Evolutionary conservation across 169 alveolate genomes (phyloP).

Genomic region (Plasmodium blacklocki): DNA sequence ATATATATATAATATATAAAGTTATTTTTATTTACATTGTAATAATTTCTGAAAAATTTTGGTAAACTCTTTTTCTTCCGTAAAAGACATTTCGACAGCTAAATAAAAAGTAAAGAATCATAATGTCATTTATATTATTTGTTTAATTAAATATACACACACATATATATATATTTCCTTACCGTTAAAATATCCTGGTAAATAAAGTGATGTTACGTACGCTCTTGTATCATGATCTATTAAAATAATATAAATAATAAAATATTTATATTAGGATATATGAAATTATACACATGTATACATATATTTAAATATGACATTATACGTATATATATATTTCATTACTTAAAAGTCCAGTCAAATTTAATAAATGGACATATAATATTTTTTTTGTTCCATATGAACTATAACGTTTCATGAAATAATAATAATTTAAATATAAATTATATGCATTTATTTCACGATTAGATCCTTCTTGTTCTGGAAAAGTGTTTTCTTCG

Average conservation of each 20-base stretch:
- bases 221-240: slow-evolving; percentile 30
- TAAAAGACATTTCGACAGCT: slow-evolving; percentile 35
- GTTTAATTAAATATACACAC: too few species aligned
- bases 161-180: slow-evolving; percentile 17
- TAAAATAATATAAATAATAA: not conserved
- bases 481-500: not conserved
- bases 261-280: not conserved
- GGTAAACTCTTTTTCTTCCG: not conserved
- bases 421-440: slow-evolving; percentile 19
- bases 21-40: slow-evolving; percentile 24
- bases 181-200: slow-evolving; percentile 63
- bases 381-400: slow-evolving; percentile 13
- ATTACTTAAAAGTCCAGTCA: slow-evolving; percentile 48
- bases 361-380: slow-evolving; percentile 30
- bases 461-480: not conserved
- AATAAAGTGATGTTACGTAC: slow-evolving; percentile 26
- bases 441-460: slow-evolving; percentile 18
- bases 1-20: too few species aligned
- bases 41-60: slow-evolving; percentile 8
- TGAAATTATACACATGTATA: too few species aligned
- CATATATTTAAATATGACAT: too few species aligned
- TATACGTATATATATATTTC: too few species aligned
- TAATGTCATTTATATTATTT: too few species aligned
- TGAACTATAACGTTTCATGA: slow-evolving; percentile 12
- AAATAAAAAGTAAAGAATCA: too few species aligned